Conservation (phyloP, 805 yeast species). For the Candida railenensis region DNA sequence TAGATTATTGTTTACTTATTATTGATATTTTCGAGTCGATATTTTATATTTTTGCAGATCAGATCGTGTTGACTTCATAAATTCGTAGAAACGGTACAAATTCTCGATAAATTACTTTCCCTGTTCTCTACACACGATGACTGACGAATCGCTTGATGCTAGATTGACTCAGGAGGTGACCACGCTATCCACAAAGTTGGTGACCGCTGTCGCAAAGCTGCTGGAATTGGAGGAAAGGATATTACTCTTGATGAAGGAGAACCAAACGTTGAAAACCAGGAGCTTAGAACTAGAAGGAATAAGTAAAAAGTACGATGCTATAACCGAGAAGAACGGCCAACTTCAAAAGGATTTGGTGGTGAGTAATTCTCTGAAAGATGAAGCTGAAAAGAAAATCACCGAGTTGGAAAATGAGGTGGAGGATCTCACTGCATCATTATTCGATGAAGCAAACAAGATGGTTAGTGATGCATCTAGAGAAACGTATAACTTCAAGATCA, state of each 20-base stretch:
- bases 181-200: conserved; percentile 55
- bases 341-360: conserved; percentile 23
- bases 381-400: conserved; percentile 59
- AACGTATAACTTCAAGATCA: conserved; percentile 55
- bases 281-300: conserved; percentile 18
- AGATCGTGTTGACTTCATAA: no score
- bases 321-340: conserved; percentile 30
- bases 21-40: no score
- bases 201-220: conserved; percentile 59
- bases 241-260: conserved; percentile 37
- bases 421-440: conserved; percentile 72
- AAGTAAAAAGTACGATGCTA: conserved; percentile 21
- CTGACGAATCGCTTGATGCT: conserved; percentile 25
- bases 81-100: no score
- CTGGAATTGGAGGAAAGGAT: conserved; percentile 53
- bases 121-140: no score
- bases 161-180: conserved; percentile 57
- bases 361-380: conserved; percentile 32
- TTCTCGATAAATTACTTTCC: no score
- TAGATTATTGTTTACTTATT: no score
- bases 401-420: conserved; percentile 72
- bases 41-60: no score
- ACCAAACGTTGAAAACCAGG: conserved; percentile 23
- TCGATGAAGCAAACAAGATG: conserved; percentile 83
- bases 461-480: conserved; percentile 76